A percentile compares a stretch with the other conserved stretches of the same genome.
These are phyloP conservation scores for Juncus inflexus DNA, from an alignment of 176 grass and related monocot genomes.

Conservation along the genomic window DNA sequence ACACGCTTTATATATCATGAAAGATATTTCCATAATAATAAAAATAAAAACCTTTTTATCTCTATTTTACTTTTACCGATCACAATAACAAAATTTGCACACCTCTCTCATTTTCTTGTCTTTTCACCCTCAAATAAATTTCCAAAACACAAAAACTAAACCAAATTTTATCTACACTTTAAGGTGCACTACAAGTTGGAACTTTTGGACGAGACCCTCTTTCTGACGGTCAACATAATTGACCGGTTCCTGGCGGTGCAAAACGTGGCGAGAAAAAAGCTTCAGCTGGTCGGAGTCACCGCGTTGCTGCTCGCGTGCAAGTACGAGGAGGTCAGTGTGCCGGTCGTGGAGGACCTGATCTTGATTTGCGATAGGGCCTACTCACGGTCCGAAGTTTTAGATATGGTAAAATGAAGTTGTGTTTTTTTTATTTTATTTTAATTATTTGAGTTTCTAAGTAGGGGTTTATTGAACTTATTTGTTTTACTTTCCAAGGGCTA, in stretches of 20 bases:
- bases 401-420: conserved; percentile 45
- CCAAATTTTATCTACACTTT: conserved; percentile 8
- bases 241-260: conserved; percentile 64
- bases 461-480: too few species aligned
- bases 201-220: conserved; percentile 65
- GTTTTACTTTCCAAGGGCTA: too few species aligned
- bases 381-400: conserved; percentile 62
- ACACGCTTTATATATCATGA: conserved; percentile 33
- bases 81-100: background rate
- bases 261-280: conserved; percentile 67
- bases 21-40: background rate
- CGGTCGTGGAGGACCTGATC: conserved; percentile 70
- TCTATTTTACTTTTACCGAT: too few species aligned
- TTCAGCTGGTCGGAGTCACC: conserved; percentile 83
- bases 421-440: too few species aligned
- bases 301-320: conserved; percentile 90
- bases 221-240: conserved; percentile 78
- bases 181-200: conserved; percentile 96
- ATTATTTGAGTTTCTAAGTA: too few species aligned
- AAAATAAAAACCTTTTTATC: too few species aligned
- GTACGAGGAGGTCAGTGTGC: conserved; percentile 79
- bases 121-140: conserved; percentile 2
- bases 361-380: conserved; percentile 73
- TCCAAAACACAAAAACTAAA: too few species aligned
- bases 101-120: background rate